Percentiles rank a stretch among this genome's conserved stretches.
Evolutionary conservation across 345 rosid genomes (phyloP).

Genomic region (Balakata baccata): DNA sequence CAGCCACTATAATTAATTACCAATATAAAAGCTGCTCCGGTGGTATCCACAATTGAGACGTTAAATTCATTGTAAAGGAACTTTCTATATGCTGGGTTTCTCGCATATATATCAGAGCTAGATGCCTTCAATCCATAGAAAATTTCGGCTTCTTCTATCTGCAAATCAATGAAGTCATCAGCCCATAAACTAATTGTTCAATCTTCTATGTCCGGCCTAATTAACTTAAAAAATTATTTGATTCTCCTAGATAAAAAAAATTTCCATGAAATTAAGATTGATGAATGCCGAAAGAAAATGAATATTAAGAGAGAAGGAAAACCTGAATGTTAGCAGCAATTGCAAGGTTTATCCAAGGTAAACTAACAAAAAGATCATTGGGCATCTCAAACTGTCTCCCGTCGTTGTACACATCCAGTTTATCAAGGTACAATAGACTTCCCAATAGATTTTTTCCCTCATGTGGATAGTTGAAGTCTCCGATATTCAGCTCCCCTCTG

Average conservation of each 20-base stretch:
- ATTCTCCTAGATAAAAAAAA: too few species aligned
- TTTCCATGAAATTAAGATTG: too few species aligned
- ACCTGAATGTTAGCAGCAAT: background rate
- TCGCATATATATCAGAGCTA: background rate
- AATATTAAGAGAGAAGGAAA: background rate
- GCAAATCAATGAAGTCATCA: too few species aligned
- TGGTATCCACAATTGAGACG: background rate
- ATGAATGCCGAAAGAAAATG: too few species aligned
- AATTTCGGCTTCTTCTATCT: too few species aligned
- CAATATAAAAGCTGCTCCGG: background rate
- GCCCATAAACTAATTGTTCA: too few species aligned
- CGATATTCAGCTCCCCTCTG: background rate
- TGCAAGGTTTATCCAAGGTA: background rate
- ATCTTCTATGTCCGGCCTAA: too few species aligned
- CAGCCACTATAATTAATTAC: background rate
- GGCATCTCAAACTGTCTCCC: background rate
- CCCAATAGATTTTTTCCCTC: conserved; percentile 6
- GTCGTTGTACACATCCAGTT: background rate
- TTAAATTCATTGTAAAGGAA: background rate
- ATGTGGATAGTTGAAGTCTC: conserved; percentile 4
- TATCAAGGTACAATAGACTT: background rate
- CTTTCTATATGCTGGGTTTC: background rate
- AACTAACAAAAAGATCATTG: background rate
- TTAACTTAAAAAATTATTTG: too few species aligned
- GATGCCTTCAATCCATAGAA: background rate